Base-by-base conservation (phyloP, 306 rosid species). In the Prunus mume region DNA sequence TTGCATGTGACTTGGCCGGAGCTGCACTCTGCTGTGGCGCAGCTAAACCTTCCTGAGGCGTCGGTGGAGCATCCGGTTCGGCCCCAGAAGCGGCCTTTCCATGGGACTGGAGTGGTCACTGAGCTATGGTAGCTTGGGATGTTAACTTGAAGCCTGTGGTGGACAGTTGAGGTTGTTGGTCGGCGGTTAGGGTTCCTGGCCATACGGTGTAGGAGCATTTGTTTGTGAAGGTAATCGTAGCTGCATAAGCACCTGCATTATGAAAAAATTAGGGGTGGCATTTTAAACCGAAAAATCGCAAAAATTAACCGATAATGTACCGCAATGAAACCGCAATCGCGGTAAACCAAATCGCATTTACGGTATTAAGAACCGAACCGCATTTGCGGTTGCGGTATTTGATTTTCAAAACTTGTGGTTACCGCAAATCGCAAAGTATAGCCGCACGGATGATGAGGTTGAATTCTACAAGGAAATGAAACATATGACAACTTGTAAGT, bases 191-290 rank as follows among this genome's bases (percentile, higher is more conserved):
- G 74, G 83, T 72, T 65, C 79, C 86, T 25, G 84, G 84, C 86
- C 83, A 85, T 6, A 85, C 66, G 2, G 83, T 78, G 47, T 79
- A 64, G 1, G 52, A 1, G 63, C 88, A 85, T 3, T 49, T 74
- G 76, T 81, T 85, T 14, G 51, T 82, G 45, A 62, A 62, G 22
- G 65, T 24, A 30, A 60, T 60, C 19, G 65, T 60, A 60, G 85
- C 89, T 11, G 91, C 81, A 5, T 77, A 65, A 4, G 52, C 83
- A 52, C 87, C 89, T 85, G 76, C 81, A 52, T 49, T 38, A 2
- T 12, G 14, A 12, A 15, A 27, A 27, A 43, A n/a, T n/a, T n/a
- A n/a, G n/a, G n/a, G n/a, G n/a, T n/a, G n/a, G n/a, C n/a, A n/a
- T n/a, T n/a, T n/a, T n/a, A n/a, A n/a, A n/a, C n/a, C n/a, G n/a